phyloP scores from a whole-genome alignment of 139 green algal genomes.

The Deuterostichococcus epilithicus region DNA sequence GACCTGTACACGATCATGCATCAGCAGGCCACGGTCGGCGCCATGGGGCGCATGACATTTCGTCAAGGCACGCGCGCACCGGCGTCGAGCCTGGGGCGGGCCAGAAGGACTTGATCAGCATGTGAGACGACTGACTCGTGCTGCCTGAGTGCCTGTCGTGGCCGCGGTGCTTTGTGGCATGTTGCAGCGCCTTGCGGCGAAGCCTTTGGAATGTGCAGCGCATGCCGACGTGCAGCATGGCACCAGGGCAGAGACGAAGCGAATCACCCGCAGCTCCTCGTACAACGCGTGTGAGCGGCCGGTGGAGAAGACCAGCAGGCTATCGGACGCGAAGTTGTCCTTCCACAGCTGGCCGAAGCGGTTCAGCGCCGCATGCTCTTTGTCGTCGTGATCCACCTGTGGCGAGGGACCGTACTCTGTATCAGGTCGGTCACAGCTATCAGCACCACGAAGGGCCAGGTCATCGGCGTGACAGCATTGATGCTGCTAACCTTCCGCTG shows the following conservation, averaged over 20 bases:
- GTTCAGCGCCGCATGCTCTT: constrained; percentile 51
- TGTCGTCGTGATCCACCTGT: constrained; percentile 80
- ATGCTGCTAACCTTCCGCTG: neutral
- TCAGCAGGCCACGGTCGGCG: too few species aligned
- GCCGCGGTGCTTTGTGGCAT: too few species aligned
- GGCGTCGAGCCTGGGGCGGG: too few species aligned
- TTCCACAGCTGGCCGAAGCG: constrained; percentile 78
- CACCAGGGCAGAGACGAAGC: too few species aligned
- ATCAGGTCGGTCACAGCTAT: neutral
- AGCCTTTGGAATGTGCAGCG: too few species aligned
- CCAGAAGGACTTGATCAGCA: too few species aligned
- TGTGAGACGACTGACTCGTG: too few species aligned
- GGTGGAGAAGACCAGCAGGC: constrained; percentile 89
- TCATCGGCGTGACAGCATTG: neutral
- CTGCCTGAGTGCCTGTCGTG: too few species aligned
- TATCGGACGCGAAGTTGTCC: constrained; percentile 57
- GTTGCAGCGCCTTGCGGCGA: too few species aligned
- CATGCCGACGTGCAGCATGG: neutral
- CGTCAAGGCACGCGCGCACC: too few species aligned
- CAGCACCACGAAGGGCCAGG: neutral
- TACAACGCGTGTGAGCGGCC: constrained; percentile 80
- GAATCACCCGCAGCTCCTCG: constrained; percentile 54
- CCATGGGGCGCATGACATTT: too few species aligned
- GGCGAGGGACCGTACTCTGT: neutral
- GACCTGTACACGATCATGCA: neutral